phyloP scores from a whole-genome alignment of 164 flowering plant species.

The Piper longum region DNA sequence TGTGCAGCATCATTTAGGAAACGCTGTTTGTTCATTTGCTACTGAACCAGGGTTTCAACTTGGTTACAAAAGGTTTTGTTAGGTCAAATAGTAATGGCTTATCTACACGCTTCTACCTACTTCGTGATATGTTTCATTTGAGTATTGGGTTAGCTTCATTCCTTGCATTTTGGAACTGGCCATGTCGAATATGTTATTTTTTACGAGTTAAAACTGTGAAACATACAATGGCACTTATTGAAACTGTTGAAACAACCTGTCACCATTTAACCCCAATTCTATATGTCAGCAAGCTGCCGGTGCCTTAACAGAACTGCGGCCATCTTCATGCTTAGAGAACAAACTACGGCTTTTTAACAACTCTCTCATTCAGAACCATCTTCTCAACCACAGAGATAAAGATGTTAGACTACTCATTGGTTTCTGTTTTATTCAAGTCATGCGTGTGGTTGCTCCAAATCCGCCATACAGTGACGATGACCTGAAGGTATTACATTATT shows the following conservation, averaged over 20 bases:
- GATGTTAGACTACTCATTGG: conserved; percentile 68
- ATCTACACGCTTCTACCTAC: no score
- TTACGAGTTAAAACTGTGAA: background rate
- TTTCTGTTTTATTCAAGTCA: conserved; percentile 59
- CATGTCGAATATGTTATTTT: background rate
- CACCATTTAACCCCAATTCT: background rate
- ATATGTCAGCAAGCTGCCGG: conserved; percentile 58
- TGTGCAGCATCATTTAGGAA: no score
- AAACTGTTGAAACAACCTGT: background rate
- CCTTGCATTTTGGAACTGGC: background rate
- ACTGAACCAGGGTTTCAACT: no score
- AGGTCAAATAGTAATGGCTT: no score
- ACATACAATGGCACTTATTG: no score
- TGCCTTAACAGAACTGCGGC: conserved; percentile 56
- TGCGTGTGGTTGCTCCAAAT: conserved; percentile 81
- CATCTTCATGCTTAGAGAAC: conserved; percentile 27
- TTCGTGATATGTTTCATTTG: no score
- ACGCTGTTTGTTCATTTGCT: no score
- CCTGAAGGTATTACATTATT: conserved; percentile 31
- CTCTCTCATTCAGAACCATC: conserved; percentile 32
- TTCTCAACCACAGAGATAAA: conserved; percentile 59
- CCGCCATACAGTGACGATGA: conserved; percentile 57
- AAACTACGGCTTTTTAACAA: conserved; percentile 41
- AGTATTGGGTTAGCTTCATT: no score
- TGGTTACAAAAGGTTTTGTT: no score